Conservation (phyloP, 176 grass and related monocot species). For the Guadua angustifolia region DNA sequence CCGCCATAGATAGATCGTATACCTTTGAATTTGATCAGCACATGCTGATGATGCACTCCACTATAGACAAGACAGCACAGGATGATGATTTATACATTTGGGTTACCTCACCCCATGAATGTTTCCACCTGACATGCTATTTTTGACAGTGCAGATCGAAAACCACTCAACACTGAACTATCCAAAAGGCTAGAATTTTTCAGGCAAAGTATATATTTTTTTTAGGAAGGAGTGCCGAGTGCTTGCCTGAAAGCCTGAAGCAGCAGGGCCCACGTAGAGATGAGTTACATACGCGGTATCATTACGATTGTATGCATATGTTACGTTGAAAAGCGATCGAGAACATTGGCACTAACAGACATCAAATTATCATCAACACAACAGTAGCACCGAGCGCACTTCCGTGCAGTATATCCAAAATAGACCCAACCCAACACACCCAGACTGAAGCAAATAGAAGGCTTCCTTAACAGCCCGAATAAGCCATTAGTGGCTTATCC, state of each 20-base stretch:
- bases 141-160: not conserved
- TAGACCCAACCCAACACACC: not conserved
- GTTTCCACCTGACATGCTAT: not conserved
- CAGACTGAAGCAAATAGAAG: slow-evolving; percentile 11
- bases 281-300: no score
- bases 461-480: not conserved
- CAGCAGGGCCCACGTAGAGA: no score
- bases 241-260: not conserved
- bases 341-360: not conserved
- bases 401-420: not conserved
- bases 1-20: not conserved
- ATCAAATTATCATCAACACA: not conserved
- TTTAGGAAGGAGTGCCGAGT: not conserved
- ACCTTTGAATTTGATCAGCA: not conserved
- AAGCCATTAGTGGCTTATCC: not conserved
- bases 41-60: not conserved
- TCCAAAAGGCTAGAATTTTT: not conserved
- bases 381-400: not conserved
- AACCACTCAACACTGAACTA: not conserved
- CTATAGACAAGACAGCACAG: not conserved
- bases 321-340: not conserved
- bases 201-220: not conserved
- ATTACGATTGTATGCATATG: not conserved
- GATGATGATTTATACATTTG: not conserved
- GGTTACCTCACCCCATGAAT: not conserved